Conservation (phyloP, 2,329 filamentous ascomycete genomes). For the Aspergillus vadensis region DNA sequence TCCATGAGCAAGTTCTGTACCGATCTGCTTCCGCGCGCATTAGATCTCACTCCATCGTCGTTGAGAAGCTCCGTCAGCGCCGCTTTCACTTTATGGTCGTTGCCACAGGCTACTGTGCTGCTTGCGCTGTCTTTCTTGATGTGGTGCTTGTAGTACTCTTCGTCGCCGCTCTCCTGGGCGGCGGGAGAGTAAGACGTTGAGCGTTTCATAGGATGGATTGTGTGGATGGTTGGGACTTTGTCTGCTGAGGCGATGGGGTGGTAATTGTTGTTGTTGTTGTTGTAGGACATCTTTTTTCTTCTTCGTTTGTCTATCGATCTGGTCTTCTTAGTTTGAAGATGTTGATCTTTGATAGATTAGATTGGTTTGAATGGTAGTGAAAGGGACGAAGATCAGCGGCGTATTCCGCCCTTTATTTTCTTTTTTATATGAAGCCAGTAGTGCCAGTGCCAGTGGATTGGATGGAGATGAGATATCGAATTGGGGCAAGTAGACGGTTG, state of each 20-base stretch:
- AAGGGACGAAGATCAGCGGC: too few species aligned
- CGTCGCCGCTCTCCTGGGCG: neutral
- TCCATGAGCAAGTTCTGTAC: slow-evolving; percentile 63
- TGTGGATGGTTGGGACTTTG: slow-evolving; percentile 17
- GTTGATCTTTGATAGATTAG: too few species aligned
- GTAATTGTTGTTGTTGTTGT: neutral
- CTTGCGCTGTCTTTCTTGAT: neutral
- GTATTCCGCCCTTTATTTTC: neutral
- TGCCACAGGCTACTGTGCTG: slow-evolving; percentile 4
- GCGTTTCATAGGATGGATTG: slow-evolving; percentile 12
- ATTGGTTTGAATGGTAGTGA: too few species aligned
- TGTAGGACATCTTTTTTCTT: neutral
- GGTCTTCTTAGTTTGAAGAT: too few species aligned
- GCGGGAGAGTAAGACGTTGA: slow-evolving; percentile 16
- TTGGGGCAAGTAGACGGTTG: neutral
- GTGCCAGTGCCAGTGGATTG: neutral
- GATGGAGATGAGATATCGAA: neutral
- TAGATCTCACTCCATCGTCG: slow-evolving; percentile 57
- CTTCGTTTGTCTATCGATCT: too few species aligned
- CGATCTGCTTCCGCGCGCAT: slow-evolving; percentile 58
- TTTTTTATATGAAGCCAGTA: neutral
- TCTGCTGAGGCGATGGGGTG: slow-evolving; percentile 18
- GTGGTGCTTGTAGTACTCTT: neutral
- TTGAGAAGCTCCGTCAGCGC: slow-evolving; percentile 64
- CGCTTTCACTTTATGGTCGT: slow-evolving; percentile 52